phyloP scores from a whole-genome alignment of 2,329 filamentous ascomycete species.

The Botrytis squamosa region DNA sequence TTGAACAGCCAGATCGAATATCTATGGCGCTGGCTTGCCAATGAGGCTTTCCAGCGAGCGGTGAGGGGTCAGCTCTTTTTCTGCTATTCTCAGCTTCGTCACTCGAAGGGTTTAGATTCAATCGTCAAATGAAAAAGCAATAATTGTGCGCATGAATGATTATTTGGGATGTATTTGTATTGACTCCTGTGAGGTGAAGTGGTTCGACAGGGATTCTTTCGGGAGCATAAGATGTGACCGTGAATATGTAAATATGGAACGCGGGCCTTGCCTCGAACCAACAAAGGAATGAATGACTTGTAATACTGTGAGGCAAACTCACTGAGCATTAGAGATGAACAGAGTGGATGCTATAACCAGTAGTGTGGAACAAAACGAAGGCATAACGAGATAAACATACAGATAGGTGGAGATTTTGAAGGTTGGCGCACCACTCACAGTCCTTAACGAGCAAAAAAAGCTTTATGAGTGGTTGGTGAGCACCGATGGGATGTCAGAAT shows the following conservation, averaged over 20 bases:
- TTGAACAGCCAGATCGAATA: conserved; percentile 45
- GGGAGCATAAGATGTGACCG: conserved; percentile 24
- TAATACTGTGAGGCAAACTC: conserved; percentile 23
- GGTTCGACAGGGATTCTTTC: conserved; percentile 33
- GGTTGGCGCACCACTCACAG: conserved; percentile 34
- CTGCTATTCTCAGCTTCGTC: conserved; percentile 31
- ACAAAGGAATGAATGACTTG: conserved; percentile 22
- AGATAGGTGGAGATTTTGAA: conserved; percentile 28
- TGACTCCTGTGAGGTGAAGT: conserved; percentile 34
- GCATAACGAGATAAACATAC: conserved; percentile 27
- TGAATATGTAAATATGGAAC: conserved; percentile 23
- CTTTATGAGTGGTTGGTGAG: conserved; percentile 31
- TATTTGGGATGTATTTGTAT: conserved; percentile 30
- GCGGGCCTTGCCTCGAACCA: conserved; percentile 23
- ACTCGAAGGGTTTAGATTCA: conserved; percentile 24
- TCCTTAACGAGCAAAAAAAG: conserved; percentile 23
- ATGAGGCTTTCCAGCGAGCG: conserved; percentile 33
- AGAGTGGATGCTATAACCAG: conserved; percentile 29
- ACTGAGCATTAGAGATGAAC: conserved; percentile 28
- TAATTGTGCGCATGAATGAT: conserved; percentile 27
- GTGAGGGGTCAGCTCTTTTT: conserved; percentile 30
- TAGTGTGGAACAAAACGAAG: conserved; percentile 25
- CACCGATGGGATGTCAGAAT: conserved; percentile 5
- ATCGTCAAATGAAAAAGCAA: conserved; percentile 31
- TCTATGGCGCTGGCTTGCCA: conserved; percentile 31